A percentile compares a stretch with the other conserved stretches of the same genome.
These are phyloP conservation scores for Cicer cuneatum DNA, from an alignment of 306 rosid species.

Conservation along the genomic window DNA sequence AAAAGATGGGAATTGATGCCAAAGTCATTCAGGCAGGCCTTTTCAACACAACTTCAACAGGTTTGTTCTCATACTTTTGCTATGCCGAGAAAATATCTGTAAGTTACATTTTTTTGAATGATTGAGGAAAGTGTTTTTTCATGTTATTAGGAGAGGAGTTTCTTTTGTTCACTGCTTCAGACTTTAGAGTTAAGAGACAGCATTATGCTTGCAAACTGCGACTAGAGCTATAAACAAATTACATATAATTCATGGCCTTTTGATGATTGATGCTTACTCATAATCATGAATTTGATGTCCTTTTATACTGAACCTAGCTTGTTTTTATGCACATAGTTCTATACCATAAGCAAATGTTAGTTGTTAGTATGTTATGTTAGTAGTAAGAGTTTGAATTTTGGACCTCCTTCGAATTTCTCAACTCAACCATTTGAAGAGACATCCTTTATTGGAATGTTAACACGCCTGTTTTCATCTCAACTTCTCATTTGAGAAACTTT, in stretches of 20 bases:
- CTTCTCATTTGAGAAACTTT: slow-evolving; percentile 5
- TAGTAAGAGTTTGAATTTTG: neutral
- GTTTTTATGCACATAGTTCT: neutral
- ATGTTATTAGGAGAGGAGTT: slow-evolving; percentile 24
- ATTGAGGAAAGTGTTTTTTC: slow-evolving; percentile 27
- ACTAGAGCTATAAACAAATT: neutral
- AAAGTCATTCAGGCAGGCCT: slow-evolving; percentile 99
- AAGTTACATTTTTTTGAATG: neutral
- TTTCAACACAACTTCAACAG: slow-evolving; percentile 98
- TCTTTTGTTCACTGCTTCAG: slow-evolving; percentile 32
- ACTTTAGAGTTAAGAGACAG: slow-evolving; percentile 1
- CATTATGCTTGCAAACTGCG: slow-evolving; percentile 18
- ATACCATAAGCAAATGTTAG: neutral
- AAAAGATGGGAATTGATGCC: slow-evolving; percentile 99
- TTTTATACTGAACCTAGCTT: neutral
- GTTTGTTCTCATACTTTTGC: slow-evolving; percentile 52
- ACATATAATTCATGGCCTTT: neutral
- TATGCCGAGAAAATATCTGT: slow-evolving; percentile 35
- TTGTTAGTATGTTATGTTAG: neutral
- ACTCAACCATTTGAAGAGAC: neutral
- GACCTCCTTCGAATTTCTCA: neutral
- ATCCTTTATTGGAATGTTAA: slow-evolving; percentile 4
- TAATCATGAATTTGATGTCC: neutral
- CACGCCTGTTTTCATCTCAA: neutral
- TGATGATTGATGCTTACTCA: neutral